phyloP scores from a whole-genome alignment of 129 eudicot species.

The Flaveria brownii region DNA sequence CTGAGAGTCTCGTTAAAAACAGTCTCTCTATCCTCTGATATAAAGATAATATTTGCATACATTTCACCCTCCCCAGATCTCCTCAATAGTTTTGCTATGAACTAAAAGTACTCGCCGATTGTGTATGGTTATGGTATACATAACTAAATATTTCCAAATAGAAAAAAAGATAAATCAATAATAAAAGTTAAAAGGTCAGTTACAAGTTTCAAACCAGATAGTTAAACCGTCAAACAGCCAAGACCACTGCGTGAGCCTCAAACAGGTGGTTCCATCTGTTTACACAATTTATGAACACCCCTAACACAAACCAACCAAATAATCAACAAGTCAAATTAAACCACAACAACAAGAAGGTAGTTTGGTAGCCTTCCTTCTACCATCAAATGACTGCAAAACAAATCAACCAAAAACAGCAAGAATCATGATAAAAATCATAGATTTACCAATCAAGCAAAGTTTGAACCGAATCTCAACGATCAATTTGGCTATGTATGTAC shows the following conservation, averaged over 20 bases:
- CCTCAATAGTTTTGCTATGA: too few species aligned
- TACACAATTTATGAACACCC: background rate
- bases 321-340: background rate
- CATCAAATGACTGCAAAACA: slow-evolving; percentile 2
- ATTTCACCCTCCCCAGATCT: too few species aligned
- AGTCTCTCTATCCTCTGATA: too few species aligned
- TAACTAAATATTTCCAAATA: background rate
- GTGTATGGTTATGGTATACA: background rate
- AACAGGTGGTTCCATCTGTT: background rate
- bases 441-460: slow-evolving; percentile 21
- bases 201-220: too few species aligned
- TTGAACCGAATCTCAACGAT: slow-evolving; percentile 14
- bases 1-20: too few species aligned
- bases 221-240: too few species aligned
- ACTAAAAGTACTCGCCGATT: too few species aligned
- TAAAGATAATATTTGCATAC: too few species aligned
- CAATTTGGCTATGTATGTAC: slow-evolving; percentile 31
- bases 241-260: too few species aligned
- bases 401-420: background rate
- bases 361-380: slow-evolving; percentile 14
- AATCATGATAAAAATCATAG: background rate
- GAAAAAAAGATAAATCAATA: too few species aligned
- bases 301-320: background rate
- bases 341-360: background rate
- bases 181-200: too few species aligned